Conservation (phyloP, 805 yeast genomes). For the Schizosaccharomyces osmophilus region DNA sequence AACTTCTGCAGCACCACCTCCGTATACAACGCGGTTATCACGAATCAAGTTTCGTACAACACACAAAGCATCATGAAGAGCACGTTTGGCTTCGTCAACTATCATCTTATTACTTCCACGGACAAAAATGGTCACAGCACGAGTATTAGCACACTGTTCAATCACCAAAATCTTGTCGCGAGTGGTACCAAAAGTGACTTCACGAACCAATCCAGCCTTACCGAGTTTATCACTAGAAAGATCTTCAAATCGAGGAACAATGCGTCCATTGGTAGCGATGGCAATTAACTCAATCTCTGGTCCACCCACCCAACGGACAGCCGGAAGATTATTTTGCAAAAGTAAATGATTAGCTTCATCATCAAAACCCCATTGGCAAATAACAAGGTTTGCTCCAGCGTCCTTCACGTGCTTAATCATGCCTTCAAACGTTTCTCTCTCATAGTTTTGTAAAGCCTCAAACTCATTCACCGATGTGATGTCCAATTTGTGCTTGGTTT, state of each 20-base stretch:
- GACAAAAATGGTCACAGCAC: conserved; percentile 76
- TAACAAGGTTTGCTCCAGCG: conserved; percentile 85
- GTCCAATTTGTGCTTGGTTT: conserved; percentile 90
- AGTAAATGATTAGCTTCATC: conserved; percentile 92
- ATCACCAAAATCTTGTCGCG: conserved; percentile 86
- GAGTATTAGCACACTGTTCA: conserved; percentile 66
- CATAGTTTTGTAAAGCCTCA: conserved; percentile 70
- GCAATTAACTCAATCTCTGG: conserved; percentile 86
- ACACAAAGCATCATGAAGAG: conserved; percentile 86
- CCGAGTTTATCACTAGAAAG: conserved; percentile 64
- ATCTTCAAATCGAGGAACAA: conserved; percentile 93
- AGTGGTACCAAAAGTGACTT: conserved; percentile 86
- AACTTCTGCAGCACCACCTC: conserved; percentile 97
- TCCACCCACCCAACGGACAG: conserved; percentile 98
- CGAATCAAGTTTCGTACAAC: conserved; percentile 87
- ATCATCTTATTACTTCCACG: conserved; percentile 96
- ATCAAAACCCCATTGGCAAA: conserved; percentile 98
- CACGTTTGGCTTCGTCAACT: conserved; percentile 88
- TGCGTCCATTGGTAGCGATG: conserved; percentile 89
- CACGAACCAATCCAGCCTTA: conserved; percentile 59
- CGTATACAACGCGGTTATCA: conserved; percentile 88
- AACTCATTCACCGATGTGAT: conserved; percentile 87
- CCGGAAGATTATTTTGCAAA: conserved; percentile 69
- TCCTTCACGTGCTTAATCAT: conserved; percentile 73
- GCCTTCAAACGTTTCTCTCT: conserved; percentile 66